Evolutionary conservation across 73 alveolate species (phyloP).

Genomic region (Symbiodinium natans): DNA sequence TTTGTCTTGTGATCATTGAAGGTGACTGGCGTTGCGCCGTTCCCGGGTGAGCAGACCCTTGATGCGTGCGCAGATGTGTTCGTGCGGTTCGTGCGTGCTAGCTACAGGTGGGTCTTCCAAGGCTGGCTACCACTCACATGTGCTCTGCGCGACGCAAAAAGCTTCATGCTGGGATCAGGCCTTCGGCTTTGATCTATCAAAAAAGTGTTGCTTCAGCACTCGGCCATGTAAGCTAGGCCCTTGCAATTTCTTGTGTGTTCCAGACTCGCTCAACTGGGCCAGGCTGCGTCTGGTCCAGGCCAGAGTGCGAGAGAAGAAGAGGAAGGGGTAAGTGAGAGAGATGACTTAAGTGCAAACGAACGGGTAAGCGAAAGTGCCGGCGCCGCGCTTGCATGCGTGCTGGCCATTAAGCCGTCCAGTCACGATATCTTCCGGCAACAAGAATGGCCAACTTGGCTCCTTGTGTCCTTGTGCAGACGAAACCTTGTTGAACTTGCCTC

Average conservation of each 20-base stretch:
- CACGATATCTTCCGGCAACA: background rate
- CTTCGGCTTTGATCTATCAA: conserved; percentile 22
- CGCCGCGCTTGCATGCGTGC: too few relatives aligned
- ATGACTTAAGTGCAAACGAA: too few relatives aligned
- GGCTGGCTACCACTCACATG: background rate
- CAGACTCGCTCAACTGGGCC: conserved; percentile 36
- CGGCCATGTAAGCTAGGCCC: too few relatives aligned
- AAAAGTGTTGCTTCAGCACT: background rate
- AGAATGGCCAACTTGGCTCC: too few relatives aligned
- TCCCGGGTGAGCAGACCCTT: background rate
- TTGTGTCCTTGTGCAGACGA: too few relatives aligned
- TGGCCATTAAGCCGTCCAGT: too few relatives aligned
- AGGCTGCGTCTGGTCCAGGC: conserved; percentile 59
- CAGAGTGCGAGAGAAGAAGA: too few relatives aligned
- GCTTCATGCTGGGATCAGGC: background rate
- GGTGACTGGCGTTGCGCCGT: conserved; percentile 67
- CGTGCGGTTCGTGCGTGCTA: background rate
- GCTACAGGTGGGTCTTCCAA: background rate
- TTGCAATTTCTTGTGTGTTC: too few relatives aligned
- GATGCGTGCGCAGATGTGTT: background rate
- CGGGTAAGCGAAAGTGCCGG: too few relatives aligned
- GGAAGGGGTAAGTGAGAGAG: too few relatives aligned
- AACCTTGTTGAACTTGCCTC: too few relatives aligned
- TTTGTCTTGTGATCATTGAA: background rate
- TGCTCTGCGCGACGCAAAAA: background rate